phyloP scores from a whole-genome alignment of 768 basidiomycete genomes.

The Boletellus sp. region DNA sequence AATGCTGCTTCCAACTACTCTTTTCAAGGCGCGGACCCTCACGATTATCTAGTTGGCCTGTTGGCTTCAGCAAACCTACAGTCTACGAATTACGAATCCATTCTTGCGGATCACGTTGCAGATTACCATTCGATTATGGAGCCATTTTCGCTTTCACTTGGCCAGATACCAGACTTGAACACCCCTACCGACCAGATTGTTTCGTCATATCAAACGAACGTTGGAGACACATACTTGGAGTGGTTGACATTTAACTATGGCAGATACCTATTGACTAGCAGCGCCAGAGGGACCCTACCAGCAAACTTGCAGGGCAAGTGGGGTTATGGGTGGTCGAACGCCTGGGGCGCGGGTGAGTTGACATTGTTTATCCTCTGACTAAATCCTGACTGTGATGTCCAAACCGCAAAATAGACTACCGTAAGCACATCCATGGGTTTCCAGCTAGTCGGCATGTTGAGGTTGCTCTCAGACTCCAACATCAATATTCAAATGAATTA shows the following conservation, averaged over 20 bases:
- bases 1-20: slow-evolving; percentile 52
- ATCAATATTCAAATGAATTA: slow-evolving; percentile 85
- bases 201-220: slow-evolving; percentile 47
- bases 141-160: slow-evolving; percentile 55
- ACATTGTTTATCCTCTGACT: background rate
- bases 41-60: slow-evolving; percentile 39
- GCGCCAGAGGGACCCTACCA: slow-evolving; percentile 59
- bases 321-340: slow-evolving; percentile 49
- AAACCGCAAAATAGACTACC: slow-evolving; percentile 38
- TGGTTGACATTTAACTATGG: slow-evolving; percentile 75
- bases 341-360: slow-evolving; percentile 61
- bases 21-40: slow-evolving; percentile 63
- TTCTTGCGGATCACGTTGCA: slow-evolving; percentile 47
- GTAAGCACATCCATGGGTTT: slow-evolving; percentile 25
- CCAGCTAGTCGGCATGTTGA: background rate
- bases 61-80: slow-evolving; percentile 29
- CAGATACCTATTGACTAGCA: slow-evolving; percentile 60
- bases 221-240: slow-evolving; percentile 64
- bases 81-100: slow-evolving; percentile 32
- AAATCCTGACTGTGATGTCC: background rate
- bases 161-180: slow-evolving; percentile 50
- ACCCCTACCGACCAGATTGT: slow-evolving; percentile 58
- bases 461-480: slow-evolving; percentile 52
- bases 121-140: slow-evolving; percentile 46
- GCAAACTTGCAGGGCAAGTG: slow-evolving; percentile 76